Percentiles rank a stretch among this genome's conserved stretches.
These are phyloP conservation scores for Salvia miltiorrhiza DNA, from an alignment of 257 asterid species.

Conservation along the genomic window DNA sequence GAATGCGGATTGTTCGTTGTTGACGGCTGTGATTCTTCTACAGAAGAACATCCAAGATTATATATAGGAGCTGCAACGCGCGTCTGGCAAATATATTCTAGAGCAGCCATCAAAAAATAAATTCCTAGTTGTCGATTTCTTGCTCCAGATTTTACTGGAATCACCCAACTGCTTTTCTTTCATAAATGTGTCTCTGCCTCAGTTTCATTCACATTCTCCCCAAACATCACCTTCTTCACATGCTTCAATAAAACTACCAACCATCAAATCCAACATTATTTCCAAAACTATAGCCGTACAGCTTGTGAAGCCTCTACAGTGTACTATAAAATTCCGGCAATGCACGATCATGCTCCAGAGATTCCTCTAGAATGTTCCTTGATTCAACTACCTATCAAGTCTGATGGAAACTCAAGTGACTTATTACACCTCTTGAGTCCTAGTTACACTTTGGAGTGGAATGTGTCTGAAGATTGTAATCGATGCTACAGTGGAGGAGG, in stretches of 20 bases:
- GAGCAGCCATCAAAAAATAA: neutral
- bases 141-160: fast-evolving
- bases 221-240: conserved; percentile 25
- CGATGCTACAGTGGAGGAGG: conserved; percentile 18
- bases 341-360: neutral
- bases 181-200: neutral
- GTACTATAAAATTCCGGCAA: neutral
- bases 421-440: conserved; percentile 1
- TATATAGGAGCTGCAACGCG: neutral
- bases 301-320: neutral
- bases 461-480: neutral
- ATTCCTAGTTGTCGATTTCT: neutral
- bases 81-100: neutral
- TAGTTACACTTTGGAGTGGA: conserved; percentile 22
- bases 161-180: neutral
- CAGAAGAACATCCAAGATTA: conserved; percentile 9
- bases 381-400: conserved; percentile 26
- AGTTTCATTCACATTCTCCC: conserved; percentile 20
- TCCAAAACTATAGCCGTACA: neutral
- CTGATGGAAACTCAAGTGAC: neutral
- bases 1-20: conserved; percentile 37
- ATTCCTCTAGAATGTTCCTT: conserved; percentile 1
- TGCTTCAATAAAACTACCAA: neutral
- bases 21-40: neutral
- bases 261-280: neutral